Conservation (phyloP, 352 stramenopile species). For the Pythium monospermum region DNA sequence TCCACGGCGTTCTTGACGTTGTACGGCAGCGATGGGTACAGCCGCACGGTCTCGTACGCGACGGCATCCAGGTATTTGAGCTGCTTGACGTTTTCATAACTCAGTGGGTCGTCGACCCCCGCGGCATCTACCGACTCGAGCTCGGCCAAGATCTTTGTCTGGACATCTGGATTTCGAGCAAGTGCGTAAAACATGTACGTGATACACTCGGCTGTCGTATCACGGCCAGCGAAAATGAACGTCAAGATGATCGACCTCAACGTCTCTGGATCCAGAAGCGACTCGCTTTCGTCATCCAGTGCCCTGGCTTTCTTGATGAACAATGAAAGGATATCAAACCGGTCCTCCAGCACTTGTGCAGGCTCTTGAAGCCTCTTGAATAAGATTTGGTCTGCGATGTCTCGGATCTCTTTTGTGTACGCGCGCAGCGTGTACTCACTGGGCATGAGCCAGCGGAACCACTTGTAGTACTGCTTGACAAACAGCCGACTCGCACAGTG, state of each 20-base stretch:
- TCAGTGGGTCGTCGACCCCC: conserved; percentile 15
- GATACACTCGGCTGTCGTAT: conserved; percentile 70
- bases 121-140: conserved; percentile 16
- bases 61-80: conserved; percentile 70
- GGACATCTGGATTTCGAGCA: conserved; percentile 42
- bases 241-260: conserved; percentile 68
- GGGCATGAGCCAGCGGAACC: conserved; percentile 51
- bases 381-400: conserved; percentile 48
- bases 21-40: conserved; percentile 74
- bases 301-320: conserved; percentile 53
- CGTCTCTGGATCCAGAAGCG: conserved; percentile 26
- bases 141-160: conserved; percentile 58
- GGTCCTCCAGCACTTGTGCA: conserved; percentile 20
- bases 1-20: conserved; percentile 63
- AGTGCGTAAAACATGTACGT: conserved; percentile 79
- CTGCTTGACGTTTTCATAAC: conserved; percentile 51
- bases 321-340: conserved; percentile 45
- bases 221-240: conserved; percentile 81
- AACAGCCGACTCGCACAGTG: conserved; percentile 54
- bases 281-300: conserved; percentile 25
- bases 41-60: conserved; percentile 57
- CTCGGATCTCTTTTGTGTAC: conserved; percentile 89
- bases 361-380: conserved; percentile 31
- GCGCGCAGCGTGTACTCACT: conserved; percentile 85
- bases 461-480: conserved; percentile 63